Conservation (phyloP, 2,329 filamentous ascomycete species). For the Neonectria punicea region DNA sequence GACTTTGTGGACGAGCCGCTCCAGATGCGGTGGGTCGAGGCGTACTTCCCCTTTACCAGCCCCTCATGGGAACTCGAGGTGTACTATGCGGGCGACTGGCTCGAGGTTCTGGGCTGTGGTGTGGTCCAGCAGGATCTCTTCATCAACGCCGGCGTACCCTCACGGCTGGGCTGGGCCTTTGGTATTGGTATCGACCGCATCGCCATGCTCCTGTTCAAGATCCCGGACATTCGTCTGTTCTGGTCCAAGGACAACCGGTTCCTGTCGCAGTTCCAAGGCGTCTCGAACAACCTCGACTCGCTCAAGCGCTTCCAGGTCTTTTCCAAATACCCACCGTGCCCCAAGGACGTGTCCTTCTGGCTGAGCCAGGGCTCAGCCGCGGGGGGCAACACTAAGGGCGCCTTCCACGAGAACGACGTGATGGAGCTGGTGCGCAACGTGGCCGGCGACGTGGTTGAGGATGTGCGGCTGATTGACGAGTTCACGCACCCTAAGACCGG, state of each 20-base stretch:
- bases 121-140: constrained; percentile 87
- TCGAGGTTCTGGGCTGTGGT: constrained; percentile 94
- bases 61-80: constrained; percentile 97
- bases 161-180: constrained; percentile 92
- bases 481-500: constrained; percentile 90
- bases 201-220: constrained; percentile 96
- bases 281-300: constrained; percentile 60
- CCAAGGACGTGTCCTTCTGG: constrained; percentile 97
- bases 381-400: constrained; percentile 57
- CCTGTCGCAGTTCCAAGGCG: constrained; percentile 81
- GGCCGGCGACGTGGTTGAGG: constrained; percentile 86
- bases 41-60: constrained; percentile 96
- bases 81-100: constrained; percentile 93
- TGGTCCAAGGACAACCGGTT: constrained; percentile 91
- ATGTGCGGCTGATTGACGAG: constrained; percentile 84
- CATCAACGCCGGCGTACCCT: constrained; percentile 77
- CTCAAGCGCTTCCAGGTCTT: constrained; percentile 82
- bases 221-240: constrained; percentile 96
- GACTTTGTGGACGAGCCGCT: constrained; percentile 74
- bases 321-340: constrained; percentile 89
- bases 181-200: constrained; percentile 94
- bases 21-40: constrained; percentile 92
- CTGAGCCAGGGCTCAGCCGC: constrained; percentile 61
- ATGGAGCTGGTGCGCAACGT: constrained; percentile 93
- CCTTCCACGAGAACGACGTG: constrained; percentile 93